These are phyloP conservation scores for Pleurostoma richardsiae DNA, from an alignment of 2,329 filamentous ascomycete genomes.

Conservation along the genomic window DNA sequence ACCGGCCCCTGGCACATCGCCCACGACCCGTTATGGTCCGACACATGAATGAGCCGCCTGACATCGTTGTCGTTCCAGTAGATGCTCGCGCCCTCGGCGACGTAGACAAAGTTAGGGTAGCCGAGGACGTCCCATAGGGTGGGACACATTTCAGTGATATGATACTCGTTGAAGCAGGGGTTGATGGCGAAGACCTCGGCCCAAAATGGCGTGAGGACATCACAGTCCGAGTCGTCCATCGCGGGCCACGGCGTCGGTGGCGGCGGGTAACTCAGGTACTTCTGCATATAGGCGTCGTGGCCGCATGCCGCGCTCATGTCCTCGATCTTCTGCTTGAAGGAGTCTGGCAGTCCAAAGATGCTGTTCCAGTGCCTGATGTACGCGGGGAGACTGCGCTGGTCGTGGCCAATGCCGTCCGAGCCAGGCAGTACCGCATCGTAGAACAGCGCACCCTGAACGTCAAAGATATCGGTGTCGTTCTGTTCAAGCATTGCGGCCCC, in stretches of 20 bases:
- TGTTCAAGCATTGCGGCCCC: constrained; percentile 63
- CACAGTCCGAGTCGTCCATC: constrained; percentile 14
- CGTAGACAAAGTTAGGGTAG: no score
- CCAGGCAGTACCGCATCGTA: constrained; percentile 57
- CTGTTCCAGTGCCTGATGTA: neutral
- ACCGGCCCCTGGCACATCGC: no score
- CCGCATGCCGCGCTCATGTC: neutral
- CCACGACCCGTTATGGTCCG: neutral
- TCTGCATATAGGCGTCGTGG: neutral
- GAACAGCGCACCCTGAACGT: constrained; percentile 55
- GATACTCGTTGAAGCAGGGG: constrained; percentile 60
- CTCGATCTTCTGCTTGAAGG: neutral
- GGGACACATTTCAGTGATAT: constrained; percentile 49
- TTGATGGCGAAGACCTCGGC: constrained; percentile 50
- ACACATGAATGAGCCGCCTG: constrained; percentile 4
- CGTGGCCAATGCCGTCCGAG: neutral
- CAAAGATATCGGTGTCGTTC: constrained; percentile 57
- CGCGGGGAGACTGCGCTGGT: neutral
- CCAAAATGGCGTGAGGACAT: constrained; percentile 40
- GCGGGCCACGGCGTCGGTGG: neutral
- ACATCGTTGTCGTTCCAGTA: constrained; percentile 11
- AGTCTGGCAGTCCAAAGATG: neutral
- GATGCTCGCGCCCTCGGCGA: constrained; percentile 5
- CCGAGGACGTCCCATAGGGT: constrained; percentile 17
- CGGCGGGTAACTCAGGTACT: constrained; percentile 4